phyloP scores from a whole-genome alignment of 352 stramenopile genomes.

The Pythium scleroteichum region DNA sequence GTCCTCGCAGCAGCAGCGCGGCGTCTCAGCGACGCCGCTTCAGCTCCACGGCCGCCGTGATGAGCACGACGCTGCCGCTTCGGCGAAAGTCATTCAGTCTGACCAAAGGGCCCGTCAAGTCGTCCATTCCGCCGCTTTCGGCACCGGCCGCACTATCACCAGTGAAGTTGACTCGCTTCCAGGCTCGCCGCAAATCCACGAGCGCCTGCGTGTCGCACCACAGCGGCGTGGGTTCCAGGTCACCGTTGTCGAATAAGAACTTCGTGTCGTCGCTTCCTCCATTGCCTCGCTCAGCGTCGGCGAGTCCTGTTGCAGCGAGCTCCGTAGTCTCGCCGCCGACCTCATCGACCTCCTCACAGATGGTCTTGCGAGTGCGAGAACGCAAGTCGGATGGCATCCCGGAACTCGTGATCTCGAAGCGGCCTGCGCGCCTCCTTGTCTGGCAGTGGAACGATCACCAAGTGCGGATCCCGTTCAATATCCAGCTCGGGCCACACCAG shows the following conservation, averaged over 20 bases:
- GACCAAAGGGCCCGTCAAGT: constrained; percentile 59
- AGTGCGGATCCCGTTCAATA: constrained; percentile 48
- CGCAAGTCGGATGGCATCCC: constrained; percentile 48
- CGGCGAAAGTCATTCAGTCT: constrained; percentile 68
- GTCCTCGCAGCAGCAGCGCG: neutral
- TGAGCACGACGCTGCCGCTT: constrained; percentile 44
- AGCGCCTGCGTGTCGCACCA: constrained; percentile 36
- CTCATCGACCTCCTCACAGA: constrained; percentile 35
- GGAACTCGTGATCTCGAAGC: constrained; percentile 68
- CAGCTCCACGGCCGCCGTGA: constrained; percentile 35
- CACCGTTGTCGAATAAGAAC: neutral
- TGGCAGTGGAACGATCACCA: constrained; percentile 71
- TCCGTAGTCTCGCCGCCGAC: constrained; percentile 8
- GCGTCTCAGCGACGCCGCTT: constrained; percentile 26
- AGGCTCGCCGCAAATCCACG: constrained; percentile 58
- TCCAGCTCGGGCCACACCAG: constrained; percentile 68
- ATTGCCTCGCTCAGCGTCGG: constrained; percentile 2
- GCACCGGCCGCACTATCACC: neutral
- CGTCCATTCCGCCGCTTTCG: neutral
- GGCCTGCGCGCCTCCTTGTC: constrained; percentile 42
- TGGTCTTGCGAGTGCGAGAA: constrained; percentile 58
- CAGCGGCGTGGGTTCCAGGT: constrained; percentile 12
- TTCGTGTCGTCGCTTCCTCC: constrained; percentile 13
- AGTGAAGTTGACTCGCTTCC: constrained; percentile 17
- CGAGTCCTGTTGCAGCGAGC: constrained; percentile 11